These are phyloP conservation scores for Piloderma croceum DNA, from an alignment of 768 basidiomycete species.

Conservation along the genomic window DNA sequence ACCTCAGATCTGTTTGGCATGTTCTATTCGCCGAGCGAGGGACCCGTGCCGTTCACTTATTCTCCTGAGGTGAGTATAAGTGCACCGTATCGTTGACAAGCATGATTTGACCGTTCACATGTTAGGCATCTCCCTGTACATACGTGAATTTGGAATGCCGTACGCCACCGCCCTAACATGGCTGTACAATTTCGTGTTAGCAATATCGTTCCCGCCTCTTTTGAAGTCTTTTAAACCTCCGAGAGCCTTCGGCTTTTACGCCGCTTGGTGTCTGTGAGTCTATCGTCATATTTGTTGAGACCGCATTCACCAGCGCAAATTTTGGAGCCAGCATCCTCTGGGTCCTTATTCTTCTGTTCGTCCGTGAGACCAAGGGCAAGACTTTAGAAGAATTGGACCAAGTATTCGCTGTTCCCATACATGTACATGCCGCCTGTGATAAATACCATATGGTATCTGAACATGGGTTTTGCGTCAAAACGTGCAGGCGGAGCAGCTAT, in stretches of 20 bases:
- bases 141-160: constrained; percentile 67
- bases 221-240: constrained; percentile 57
- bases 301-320: too few species aligned
- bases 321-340: constrained; percentile 38
- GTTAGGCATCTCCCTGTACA: constrained; percentile 70
- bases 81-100: background rate
- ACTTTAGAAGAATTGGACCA: constrained; percentile 43
- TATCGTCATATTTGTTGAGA: too few species aligned
- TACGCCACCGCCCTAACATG: constrained; percentile 59
- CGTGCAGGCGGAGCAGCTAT: constrained; percentile 42
- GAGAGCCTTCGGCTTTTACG: constrained; percentile 74
- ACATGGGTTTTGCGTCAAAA: constrained; percentile 45
- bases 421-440: constrained; percentile 48
- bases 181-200: constrained; percentile 60
- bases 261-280: constrained; percentile 48
- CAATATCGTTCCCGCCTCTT: constrained; percentile 68
- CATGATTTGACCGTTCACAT: constrained; percentile 46
- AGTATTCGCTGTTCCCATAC: constrained; percentile 53
- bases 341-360: constrained; percentile 53
- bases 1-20: constrained; percentile 42
- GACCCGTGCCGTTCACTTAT: constrained; percentile 77
- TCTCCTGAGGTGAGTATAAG: too few species aligned
- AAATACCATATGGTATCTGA: constrained; percentile 48
- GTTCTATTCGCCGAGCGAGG: constrained; percentile 70
- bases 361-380: constrained; percentile 66